Conservation (phyloP, 2,329 filamentous ascomycete species). For the Aspergillus alliaceus region DNA sequence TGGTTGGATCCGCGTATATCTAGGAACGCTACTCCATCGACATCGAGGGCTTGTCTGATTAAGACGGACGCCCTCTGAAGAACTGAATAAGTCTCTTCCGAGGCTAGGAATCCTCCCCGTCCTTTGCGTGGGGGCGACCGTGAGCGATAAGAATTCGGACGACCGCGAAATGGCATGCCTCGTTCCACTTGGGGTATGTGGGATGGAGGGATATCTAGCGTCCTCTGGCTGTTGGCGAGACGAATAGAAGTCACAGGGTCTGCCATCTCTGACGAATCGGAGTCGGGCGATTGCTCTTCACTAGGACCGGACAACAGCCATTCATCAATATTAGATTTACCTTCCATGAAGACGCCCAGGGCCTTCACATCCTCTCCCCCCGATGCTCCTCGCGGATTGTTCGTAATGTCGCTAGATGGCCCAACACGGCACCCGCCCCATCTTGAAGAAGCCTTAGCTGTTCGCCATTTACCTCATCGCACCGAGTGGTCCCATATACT, state of each 20-base stretch:
- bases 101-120: background rate
- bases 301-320: background rate
- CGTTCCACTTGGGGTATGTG: background rate
- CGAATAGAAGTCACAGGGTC: background rate
- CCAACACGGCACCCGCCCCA: background rate
- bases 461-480: background rate
- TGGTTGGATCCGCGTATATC: background rate
- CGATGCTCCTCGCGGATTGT: background rate
- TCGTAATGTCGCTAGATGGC: background rate
- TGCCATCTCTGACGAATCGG: background rate
- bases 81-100: background rate
- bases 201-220: background rate
- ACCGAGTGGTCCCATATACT: background rate
- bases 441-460: background rate
- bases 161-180: background rate
- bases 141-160: background rate
- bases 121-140: background rate
- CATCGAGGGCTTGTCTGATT: background rate
- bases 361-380: background rate
- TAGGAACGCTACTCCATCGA: background rate
- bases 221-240: background rate
- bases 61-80: background rate
- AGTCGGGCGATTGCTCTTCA: background rate
- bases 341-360: background rate
- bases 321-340: background rate